Base-by-base conservation (phyloP, 2,329 filamentous ascomycete genomes). In the Rhynchosporium graminicola region DNA sequence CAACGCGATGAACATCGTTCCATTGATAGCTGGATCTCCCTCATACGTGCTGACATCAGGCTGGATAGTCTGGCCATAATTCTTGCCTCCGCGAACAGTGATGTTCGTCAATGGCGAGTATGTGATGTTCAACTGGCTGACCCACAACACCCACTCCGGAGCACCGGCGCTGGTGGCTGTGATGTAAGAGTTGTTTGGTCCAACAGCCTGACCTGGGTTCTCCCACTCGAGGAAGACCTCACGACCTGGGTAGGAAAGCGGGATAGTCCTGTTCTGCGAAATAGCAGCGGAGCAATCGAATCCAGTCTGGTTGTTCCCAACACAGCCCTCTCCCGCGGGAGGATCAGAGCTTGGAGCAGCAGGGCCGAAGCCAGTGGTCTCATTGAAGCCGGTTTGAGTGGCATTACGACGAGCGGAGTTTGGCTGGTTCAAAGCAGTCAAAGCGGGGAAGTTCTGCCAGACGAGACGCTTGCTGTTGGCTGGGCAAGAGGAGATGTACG, bases 371-470 rank as follows among this genome's bases (percentile, higher is more conserved):
- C 86, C 85, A 0, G 81, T 79, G 0, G 87, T 89, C 76, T 91
- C 89, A 68, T 87, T 87, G 68, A 78, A 80, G 1, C 80, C 82
- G 6, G 82, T 83, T 65, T 84, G 76, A 3, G 87, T 84, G 13
- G 84, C 84, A 60, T 89, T 84, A 73, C 86, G 79, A 31, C 88
- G 84, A 63, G 85, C 86, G 28, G 87, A 82, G 75, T 93, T 94
- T 2, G 91, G 87, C 73, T 94, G 87, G 77, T 94, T 93, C 36
- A 89, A 78, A 56, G 95, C 80, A 68, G 82, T 80, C 15, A 95
- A 77, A 0, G 83, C 81, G 0, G 91, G 91, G 78, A 91, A 93
- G 78, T 96, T 96, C 74, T 94, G 89, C 91, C 91, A 96, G 29
- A 86, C 82, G 36, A 96, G 79, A 6, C 90, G 85, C 0, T 90